Evolutionary conservation across 805 yeast species (phyloP), one percentile per base, ranked within the genome.

Genomic region (Blastobotrys muscicola): DNA sequence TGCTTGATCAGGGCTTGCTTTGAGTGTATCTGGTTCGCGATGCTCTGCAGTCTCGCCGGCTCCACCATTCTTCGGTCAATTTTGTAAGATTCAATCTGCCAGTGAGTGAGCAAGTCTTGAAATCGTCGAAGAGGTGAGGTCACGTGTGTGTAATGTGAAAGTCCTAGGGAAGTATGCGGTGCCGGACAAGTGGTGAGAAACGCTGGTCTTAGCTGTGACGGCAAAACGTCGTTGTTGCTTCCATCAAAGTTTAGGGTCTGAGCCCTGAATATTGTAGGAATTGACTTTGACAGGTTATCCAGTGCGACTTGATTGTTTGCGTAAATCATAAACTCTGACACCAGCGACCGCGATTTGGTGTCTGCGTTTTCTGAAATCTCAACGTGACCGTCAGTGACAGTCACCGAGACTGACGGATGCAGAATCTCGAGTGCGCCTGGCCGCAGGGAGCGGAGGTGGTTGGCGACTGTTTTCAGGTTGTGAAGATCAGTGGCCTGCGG

Each of bases 51-150:
- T 8, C 31, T 20, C 23, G 45, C 20, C 14, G 50, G 35, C 29
- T 42, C 33, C 4, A 29, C 16, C 12, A 32, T 23, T 8, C 1
- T 53, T 30, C 51, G 58, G 11, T 49, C 50, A 2, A 48, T 50
- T 11, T 80, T 44, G 43, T 55, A 59, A 1, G 75, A 57, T 44
- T 77, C 80, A 1, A 85, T 49, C 53, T 83, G 90, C 76, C 89
- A 75, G 55, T 89, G 97, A 54, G 81, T 80, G 7, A 87, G 59
- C 47, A 87, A 61, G 59, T 90, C 97, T 5, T 82, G 79, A 51
- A 75, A 82, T 50, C 97, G 68, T 58, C 97, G 70, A 50, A 92
- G 66, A 2, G 98, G 97, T 0, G 97, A 87, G 0, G 97, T 89
- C 7, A 84, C 80, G 13, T 85, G 82, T 4, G 82, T 69, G 55